Conservation (phyloP, 192 early-diverging fungal species). For the Paraglomus occultum region DNA sequence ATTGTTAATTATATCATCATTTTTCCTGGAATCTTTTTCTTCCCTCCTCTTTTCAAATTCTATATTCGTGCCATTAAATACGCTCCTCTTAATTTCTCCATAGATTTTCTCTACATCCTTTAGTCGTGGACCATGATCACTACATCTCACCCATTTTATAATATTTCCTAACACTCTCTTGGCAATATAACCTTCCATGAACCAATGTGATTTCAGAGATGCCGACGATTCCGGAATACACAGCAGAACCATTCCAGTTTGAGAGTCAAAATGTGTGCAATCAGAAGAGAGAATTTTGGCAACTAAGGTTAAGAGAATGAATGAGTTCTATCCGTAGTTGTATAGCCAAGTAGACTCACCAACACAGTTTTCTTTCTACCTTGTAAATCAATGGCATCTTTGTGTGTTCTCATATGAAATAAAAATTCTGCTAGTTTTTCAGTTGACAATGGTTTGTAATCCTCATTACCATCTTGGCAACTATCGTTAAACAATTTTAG, state of each 20-base stretch:
- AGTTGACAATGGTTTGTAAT: conserved; percentile 34
- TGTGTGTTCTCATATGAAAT: conserved; percentile 46
- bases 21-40: too few species aligned
- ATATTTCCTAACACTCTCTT: conserved; percentile 32
- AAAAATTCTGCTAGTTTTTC: conserved; percentile 34
- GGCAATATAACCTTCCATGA: conserved; percentile 29
- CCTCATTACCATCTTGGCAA: not conserved
- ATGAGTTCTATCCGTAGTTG: conserved; percentile 26
- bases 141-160: conserved; percentile 37
- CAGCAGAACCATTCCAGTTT: not conserved
- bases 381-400: conserved; percentile 25
- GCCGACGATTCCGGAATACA: not conserved
- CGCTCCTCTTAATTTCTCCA: too few species aligned
- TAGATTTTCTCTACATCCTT: conserved; percentile 15
- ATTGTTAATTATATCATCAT: too few species aligned
- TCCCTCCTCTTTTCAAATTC: too few species aligned
- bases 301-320: conserved; percentile 22
- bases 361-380: conserved; percentile 22
- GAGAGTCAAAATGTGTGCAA: not conserved
- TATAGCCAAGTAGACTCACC: conserved; percentile 6
- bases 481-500: conserved; percentile 18
- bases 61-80: too few species aligned
- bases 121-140: conserved; percentile 34
- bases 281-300: conserved; percentile 34
- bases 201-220: conserved; percentile 20